Evolutionary conservation across 495 filamentous ascomycete species (phyloP), one percentile per base, ranked within the genome.

Genomic region (Podospora conica): DNA sequence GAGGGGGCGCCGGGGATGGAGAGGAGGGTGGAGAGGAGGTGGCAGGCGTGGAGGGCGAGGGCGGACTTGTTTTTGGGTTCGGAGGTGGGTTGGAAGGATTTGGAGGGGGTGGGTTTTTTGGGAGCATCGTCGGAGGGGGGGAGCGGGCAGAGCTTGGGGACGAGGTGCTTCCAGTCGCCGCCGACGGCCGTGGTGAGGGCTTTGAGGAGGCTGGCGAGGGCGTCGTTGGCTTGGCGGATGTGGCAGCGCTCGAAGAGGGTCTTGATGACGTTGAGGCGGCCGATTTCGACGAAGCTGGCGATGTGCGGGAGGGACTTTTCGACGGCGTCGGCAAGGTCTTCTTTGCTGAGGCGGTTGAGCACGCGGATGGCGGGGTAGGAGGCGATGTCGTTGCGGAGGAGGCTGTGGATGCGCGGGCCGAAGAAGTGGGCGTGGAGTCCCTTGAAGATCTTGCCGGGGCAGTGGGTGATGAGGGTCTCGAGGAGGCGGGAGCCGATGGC

Each of bases 361-460:
- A 93, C 85, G 53, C 84, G 84, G 65, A 90, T 86, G 9, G 91
- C 90, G 5, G 94, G 90, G 71, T 95, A 98, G 22, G 86, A 87
- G 9, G 95, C 92, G 64, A 92, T 91, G 67, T 92, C 92, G 75
- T 98, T 98, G 55, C 91, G 89, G 1, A 94, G 83, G 33, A 97
- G 79, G 48, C 84, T 89, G 3, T 85, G 85, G 55, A 98, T 88
- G 7, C 91, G 85, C 1, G 88, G 87, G 63, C 85, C 86, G 66
- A 98, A 89, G 66, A 90, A 85, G 57, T 87, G 85, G 54, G 83
- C 84, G 72, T 94, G 90, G 0, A 98, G 75, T 22, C 84, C 83
- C 73, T 97, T 96, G 83, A 98, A 98, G 21, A 90, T 82, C 71
- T 91, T 96, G 28, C 91, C 93, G 0, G 93, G 92, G 28, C 89